Conservation (phyloP, 805 yeast species). For the Zygotorulaspora florentina region DNA sequence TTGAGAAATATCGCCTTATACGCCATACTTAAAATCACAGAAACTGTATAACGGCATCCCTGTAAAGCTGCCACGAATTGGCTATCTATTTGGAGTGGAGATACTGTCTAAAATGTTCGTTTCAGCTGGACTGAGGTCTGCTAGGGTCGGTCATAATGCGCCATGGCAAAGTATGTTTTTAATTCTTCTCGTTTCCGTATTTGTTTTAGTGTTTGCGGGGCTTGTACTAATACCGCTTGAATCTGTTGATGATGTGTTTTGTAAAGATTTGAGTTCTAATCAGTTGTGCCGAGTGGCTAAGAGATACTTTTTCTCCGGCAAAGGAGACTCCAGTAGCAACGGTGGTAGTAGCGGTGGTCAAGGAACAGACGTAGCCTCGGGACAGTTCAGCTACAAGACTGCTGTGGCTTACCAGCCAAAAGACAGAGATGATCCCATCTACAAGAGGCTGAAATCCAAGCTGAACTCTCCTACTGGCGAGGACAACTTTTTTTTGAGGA, state of each 20-base stretch:
- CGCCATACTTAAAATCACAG: background rate
- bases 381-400: constrained; percentile 40
- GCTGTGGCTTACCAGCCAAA: constrained; percentile 76
- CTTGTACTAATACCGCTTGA: constrained; percentile 19
- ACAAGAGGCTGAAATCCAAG: constrained; percentile 29
- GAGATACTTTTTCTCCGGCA: constrained; percentile 20
- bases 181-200: constrained; percentile 9
- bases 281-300: constrained; percentile 14
- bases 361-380: constrained; percentile 1
- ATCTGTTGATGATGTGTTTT: constrained; percentile 6
- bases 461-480: constrained; percentile 68
- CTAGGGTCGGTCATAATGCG: constrained; percentile 9
- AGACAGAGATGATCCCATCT: constrained; percentile 53
- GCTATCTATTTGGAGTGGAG: background rate
- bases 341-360: constrained; percentile 5
- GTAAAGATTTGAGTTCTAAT: constrained; percentile 3
- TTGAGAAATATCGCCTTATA: background rate
- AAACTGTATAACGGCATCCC: no score
- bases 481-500: constrained; percentile 60
- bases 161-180: constrained; percentile 25
- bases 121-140: constrained; percentile 14
- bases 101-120: constrained; percentile 11
- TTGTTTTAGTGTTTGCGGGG: constrained; percentile 12
- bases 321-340: constrained; percentile 4
- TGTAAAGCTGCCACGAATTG: background rate